A percentile compares a stretch with the other conserved stretches of the same genome.
Conservation (phyloP, 306 rosid species). For the Corylus avellana region DNA sequence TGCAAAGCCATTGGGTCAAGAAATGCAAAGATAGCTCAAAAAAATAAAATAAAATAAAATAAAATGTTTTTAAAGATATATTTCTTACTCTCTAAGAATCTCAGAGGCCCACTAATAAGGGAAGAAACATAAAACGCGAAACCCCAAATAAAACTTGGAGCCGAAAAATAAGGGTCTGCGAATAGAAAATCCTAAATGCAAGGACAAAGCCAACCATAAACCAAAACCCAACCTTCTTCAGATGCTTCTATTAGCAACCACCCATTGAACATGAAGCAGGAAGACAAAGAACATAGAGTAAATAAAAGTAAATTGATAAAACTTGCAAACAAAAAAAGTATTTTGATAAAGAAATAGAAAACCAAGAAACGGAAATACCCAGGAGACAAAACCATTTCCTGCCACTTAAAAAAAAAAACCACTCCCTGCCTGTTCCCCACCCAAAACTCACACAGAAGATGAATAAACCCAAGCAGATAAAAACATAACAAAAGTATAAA, state of each 20-base stretch:
- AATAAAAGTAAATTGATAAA: constrained; percentile 5
- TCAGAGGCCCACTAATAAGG: constrained; percentile 6
- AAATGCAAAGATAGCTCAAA: neutral
- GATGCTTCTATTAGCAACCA: constrained; percentile 41
- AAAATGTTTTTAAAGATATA: constrained; percentile 10
- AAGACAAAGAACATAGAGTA: constrained; percentile 15
- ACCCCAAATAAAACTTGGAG: constrained; percentile 28
- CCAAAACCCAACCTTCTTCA: constrained; percentile 26
- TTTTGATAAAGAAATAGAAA: constrained; percentile 20
- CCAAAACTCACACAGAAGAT: constrained; percentile 36
- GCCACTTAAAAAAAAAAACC: constrained; percentile 25
- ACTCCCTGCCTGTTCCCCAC: constrained; percentile 51
- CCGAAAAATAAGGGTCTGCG: constrained; percentile 28
- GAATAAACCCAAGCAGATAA: constrained; percentile 53
- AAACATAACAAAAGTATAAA: constrained; percentile 31
- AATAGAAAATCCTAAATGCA: constrained; percentile 41
- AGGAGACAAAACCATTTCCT: constrained; percentile 58
- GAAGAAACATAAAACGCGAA: constrained; percentile 25
- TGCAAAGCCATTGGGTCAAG: constrained; percentile 27
- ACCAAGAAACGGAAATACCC: constrained; percentile 53
- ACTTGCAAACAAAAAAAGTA: too few species aligned
- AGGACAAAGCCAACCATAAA: constrained; percentile 31
- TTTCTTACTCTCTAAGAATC: constrained; percentile 25
- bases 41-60: constrained; percentile 14
- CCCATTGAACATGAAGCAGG: constrained; percentile 44